These are phyloP conservation scores for Phytophthora foliorum DNA, from an alignment of 352 stramenopile genomes.

Conservation along the genomic window DNA sequence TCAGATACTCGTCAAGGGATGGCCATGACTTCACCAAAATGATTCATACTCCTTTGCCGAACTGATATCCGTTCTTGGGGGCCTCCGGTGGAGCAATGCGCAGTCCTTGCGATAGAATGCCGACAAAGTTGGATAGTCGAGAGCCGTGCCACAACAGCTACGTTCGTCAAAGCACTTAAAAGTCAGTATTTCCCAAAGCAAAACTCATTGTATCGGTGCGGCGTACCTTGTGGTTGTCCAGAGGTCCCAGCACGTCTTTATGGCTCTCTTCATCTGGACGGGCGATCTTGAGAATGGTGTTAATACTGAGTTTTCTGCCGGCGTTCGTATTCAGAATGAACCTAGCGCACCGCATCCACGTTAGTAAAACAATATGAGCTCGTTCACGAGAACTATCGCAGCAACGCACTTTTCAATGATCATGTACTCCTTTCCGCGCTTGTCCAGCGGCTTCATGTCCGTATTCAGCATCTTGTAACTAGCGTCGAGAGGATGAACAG, in stretches of 20 bases:
- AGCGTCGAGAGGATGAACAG: conserved; percentile 54
- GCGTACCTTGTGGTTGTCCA: conserved; percentile 68
- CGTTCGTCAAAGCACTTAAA: not conserved
- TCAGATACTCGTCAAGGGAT: not conserved
- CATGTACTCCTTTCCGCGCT: conserved; percentile 56
- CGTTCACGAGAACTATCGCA: not conserved
- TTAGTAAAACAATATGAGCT: conserved; percentile 2
- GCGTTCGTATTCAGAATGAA: conserved; percentile 66
- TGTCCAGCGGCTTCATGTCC: conserved; percentile 51
- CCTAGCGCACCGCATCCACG: conserved; percentile 16
- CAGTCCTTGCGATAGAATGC: conserved; percentile 75
- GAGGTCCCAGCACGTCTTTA: conserved; percentile 42
- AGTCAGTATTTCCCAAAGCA: not conserved
- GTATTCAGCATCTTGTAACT: conserved; percentile 67
- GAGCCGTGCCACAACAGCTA: conserved; percentile 74
- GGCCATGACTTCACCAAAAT: not conserved
- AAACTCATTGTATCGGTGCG: not conserved
- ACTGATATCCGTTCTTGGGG: conserved; percentile 71
- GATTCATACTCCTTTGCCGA: conserved; percentile 68
- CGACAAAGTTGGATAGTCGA: conserved; percentile 65
- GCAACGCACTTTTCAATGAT: conserved; percentile 54
- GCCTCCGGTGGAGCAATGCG: conserved; percentile 76
- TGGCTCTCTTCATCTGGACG: conserved; percentile 56
- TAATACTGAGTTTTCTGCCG: conserved; percentile 56
- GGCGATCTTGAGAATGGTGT: conserved; percentile 61